Conservation (phyloP, 2,329 filamentous ascomycete species). For the Rutstroemia sp. region DNA sequence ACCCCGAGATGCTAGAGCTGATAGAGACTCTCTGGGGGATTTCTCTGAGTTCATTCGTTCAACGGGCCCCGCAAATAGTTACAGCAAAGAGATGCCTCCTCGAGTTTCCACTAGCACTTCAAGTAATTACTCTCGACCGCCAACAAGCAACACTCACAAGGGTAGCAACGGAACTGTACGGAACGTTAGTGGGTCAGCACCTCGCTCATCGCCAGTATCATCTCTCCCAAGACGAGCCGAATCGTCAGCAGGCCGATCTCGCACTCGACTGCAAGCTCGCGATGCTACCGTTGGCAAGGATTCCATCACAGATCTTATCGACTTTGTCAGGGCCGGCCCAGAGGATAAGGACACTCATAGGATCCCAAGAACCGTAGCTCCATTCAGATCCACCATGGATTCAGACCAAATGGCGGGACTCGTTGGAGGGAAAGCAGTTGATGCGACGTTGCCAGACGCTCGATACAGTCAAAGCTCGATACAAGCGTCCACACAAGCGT, state of each 20-base stretch:
- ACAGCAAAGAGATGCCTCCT: slow-evolving; percentile 11
- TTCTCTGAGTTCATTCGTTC: slow-evolving; percentile 76
- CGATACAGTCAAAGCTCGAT: slow-evolving; percentile 41
- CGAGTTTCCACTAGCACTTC: slow-evolving; percentile 19
- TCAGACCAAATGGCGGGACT: slow-evolving; percentile 64
- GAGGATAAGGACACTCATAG: slow-evolving; percentile 54
- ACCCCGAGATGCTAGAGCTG: slow-evolving; percentile 67
- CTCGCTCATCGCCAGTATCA: slow-evolving; percentile 12
- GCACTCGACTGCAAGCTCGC: slow-evolving; percentile 60
- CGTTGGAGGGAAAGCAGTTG: slow-evolving; percentile 48
- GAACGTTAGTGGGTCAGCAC: slow-evolving; percentile 14
- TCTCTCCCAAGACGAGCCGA: slow-evolving; percentile 21
- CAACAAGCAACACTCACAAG: slow-evolving; percentile 19
- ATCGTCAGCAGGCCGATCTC: slow-evolving; percentile 38
- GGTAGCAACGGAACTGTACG: slow-evolving; percentile 25
- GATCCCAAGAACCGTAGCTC: slow-evolving; percentile 75
- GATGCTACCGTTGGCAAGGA: slow-evolving; percentile 56
- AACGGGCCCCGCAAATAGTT: slow-evolving; percentile 49
- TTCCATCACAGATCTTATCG: slow-evolving; percentile 80
- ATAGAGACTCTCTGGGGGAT: slow-evolving; percentile 66
- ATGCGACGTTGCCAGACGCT: slow-evolving; percentile 49
- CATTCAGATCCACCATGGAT: slow-evolving; percentile 79
- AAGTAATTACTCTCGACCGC: not conserved
- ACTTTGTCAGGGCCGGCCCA: slow-evolving; percentile 86
- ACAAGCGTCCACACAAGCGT: slow-evolving; percentile 10